A percentile compares a stretch with the other conserved stretches of the same genome.
phyloP scores from a whole-genome alignment of 495 filamentous ascomycete species.

The Podospora pseudoanserina region DNA sequence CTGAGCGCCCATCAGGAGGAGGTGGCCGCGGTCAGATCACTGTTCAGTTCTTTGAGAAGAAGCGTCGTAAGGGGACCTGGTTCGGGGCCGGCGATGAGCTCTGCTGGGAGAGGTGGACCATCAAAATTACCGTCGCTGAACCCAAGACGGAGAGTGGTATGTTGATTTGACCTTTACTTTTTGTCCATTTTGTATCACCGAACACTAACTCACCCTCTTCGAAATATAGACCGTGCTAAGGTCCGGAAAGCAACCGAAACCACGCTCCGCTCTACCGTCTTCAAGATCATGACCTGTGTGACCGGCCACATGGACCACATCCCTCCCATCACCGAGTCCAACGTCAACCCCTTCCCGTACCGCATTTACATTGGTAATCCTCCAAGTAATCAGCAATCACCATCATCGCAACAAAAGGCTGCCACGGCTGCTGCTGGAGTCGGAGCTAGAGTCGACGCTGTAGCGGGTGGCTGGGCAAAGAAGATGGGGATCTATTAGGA shows the following conservation, averaged over 20 bases:
- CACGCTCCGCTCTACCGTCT: constrained; percentile 75
- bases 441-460: constrained; percentile 26
- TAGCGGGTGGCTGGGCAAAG: constrained; percentile 61
- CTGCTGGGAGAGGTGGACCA: constrained; percentile 92
- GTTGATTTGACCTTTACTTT: constrained; percentile 21
- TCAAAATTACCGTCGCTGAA: constrained; percentile 86
- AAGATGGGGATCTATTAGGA: constrained; percentile 71
- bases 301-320: constrained; percentile 94
- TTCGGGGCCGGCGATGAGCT: constrained; percentile 85
- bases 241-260: constrained; percentile 84
- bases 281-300: constrained; percentile 82
- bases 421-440: not conserved
- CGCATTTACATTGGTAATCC: constrained; percentile 66
- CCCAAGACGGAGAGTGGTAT: constrained; percentile 84
- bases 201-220: constrained; percentile 11
- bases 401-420: constrained; percentile 19
- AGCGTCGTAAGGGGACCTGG: constrained; percentile 70
- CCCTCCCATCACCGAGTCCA: constrained; percentile 90
- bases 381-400: constrained; percentile 4
- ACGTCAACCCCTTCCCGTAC: constrained; percentile 92
- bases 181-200: not conserved
- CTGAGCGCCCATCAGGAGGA: constrained; percentile 49
- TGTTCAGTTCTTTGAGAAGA: constrained; percentile 94
- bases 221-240: constrained; percentile 67
- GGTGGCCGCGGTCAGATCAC: constrained; percentile 77